Base-by-base conservation (phyloP, 164 flowering plant genomes). In the Nymphaea colorata region DNA sequence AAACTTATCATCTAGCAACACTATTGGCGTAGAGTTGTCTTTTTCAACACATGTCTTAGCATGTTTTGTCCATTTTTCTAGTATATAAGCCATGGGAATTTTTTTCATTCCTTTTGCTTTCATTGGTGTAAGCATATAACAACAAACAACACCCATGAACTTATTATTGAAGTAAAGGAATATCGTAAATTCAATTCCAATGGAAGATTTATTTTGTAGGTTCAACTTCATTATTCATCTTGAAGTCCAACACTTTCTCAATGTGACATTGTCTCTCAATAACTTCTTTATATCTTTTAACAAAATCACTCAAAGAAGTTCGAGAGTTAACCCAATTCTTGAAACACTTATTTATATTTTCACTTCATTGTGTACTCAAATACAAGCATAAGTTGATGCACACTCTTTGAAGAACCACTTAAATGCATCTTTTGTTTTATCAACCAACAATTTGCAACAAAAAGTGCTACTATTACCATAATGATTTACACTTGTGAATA, bases 341-440 rank as follows among this genome's bases (percentile, higher is more conserved):
- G 64, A 72, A 67, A 12, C 16, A 18, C 11, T 51, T 3, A 18
- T 57, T 64, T 4, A 67, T 12, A 57, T 44, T 64, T 15, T 72
- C 70, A 63, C 43, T 51, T 11, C 64, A 51, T 5, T 43, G 43
- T 25, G 36, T 25, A 25, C 36, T 25, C 36, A 25, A 25, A 25
- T 25, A 25, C 1, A 25, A 25, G 36, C 36, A 25, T 0, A 1
- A 25, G 36, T 25, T 1, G 1, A 15, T 16, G 67, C 4, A 66
- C 70, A 67, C 5, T 51, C 64, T 55, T 67, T 63, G 18, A 72
- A 72, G 18, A 67, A 55, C 70, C 70, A 67, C 43, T n/a, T 57
- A 62, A 67, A 72, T n/a, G 69, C 14, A 7, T 43, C 70, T 17
- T 36, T 62, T 4, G 47, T 53, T 43, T 51, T 69, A 62, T 67